Conservation (phyloP, 2,329 filamentous ascomycete genomes). For the Aspergillus sp. region DNA sequence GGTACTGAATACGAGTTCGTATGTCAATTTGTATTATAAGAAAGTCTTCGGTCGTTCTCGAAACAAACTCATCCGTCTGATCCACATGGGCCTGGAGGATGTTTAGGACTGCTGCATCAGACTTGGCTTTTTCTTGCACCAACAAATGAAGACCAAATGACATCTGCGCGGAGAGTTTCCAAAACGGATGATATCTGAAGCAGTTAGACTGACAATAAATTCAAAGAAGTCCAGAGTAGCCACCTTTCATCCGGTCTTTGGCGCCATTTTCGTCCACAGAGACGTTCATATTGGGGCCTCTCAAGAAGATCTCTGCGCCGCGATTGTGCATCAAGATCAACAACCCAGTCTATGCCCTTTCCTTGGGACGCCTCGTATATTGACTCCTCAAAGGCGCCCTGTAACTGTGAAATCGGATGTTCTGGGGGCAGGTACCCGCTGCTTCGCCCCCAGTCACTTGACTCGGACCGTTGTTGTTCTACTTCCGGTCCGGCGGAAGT, state of each 20-base stretch:
- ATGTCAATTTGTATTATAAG: conserved; percentile 76
- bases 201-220: conserved; percentile 7
- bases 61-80: conserved; percentile 88
- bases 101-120: conserved; percentile 79
- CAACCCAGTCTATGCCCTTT: conserved; percentile 25
- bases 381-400: conserved; percentile 48
- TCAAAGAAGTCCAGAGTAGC: conserved; percentile 6
- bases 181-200: conserved; percentile 74
- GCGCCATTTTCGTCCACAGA: conserved; percentile 74
- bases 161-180: conserved; percentile 89
- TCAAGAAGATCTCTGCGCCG: conserved; percentile 69
- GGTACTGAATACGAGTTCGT: conserved; percentile 72
- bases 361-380: conserved; percentile 38
- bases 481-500: conserved; percentile 5
- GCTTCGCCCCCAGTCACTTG: conserved; percentile 3
- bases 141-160: conserved; percentile 90
- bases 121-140: conserved; percentile 81
- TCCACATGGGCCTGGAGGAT: conserved; percentile 92
- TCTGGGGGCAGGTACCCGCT: conserved; percentile 24
- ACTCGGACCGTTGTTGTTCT: conserved; percentile 1
- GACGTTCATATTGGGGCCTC: conserved; percentile 65
- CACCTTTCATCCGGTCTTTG: conserved; percentile 65
- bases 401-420: conserved; percentile 44
- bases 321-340: conserved; percentile 39
- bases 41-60: conserved; percentile 82